Percentiles rank a stretch among this genome's conserved stretches.
phyloP scores from a whole-genome alignment of 371 early-diverging fungal species.

The Rhizopus delemar region DNA sequence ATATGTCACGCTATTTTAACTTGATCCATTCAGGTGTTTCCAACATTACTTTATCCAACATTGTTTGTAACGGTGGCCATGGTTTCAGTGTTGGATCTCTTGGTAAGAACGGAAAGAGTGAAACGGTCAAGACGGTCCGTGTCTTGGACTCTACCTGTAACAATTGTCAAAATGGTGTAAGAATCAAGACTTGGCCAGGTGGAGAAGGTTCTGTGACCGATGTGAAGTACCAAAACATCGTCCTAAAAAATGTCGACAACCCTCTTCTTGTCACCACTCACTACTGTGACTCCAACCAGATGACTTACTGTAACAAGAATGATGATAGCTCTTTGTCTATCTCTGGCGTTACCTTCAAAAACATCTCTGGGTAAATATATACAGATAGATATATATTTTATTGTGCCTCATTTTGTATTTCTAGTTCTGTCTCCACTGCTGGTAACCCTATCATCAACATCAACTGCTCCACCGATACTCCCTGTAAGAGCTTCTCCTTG shows the following conservation, averaged over 20 bases:
- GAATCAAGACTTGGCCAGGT: conserved; percentile 43
- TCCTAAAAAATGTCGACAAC: conserved; percentile 23
- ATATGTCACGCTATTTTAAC: too few species aligned
- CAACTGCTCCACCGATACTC: conserved; percentile 28
- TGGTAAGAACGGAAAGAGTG: conserved; percentile 31
- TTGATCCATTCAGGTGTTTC: conserved; percentile 9
- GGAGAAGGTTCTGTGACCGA: conserved; percentile 24
- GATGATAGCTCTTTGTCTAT: conserved; percentile 22
- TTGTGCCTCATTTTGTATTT: background rate
- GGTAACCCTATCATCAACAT: conserved; percentile 24
- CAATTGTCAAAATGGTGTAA: conserved; percentile 41
- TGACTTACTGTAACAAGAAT: conserved; percentile 19
- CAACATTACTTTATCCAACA: conserved; percentile 29
- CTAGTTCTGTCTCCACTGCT: conserved; percentile 2
- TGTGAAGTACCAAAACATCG: conserved; percentile 22
- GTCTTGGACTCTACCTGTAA: conserved; percentile 25
- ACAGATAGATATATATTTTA: background rate
- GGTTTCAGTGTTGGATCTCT: conserved; percentile 43
- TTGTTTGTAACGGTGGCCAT: conserved; percentile 33
- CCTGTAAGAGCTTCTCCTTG: conserved; percentile 21
- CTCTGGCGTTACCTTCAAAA: conserved; percentile 24
- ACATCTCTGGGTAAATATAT: conserved; percentile 22
- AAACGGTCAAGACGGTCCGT: conserved; percentile 24
- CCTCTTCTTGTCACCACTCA: conserved; percentile 32
- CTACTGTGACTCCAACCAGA: conserved; percentile 30